phyloP scores from a whole-genome alignment of 1,284 basidiomycete genomes.

The Leccinum proliferum region DNA sequence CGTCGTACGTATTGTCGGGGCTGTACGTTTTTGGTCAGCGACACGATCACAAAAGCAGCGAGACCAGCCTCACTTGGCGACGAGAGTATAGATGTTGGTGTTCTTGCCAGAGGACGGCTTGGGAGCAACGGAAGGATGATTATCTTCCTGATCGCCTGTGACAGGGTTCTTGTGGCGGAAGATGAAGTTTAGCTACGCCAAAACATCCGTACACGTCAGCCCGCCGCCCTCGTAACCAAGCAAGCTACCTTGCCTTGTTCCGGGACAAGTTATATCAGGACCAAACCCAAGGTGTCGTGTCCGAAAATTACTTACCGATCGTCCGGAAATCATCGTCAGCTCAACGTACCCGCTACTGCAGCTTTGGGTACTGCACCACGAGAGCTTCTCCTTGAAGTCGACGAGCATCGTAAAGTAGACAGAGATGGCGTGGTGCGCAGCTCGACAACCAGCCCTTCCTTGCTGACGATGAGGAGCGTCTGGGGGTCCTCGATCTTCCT shows the following conservation, averaged over 20 bases:
- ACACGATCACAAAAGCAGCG: not conserved
- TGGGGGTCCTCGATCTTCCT: constrained; percentile 90
- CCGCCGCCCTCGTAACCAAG: not conserved
- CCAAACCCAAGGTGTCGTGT: constrained; percentile 97
- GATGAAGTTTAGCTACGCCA: constrained; percentile 89
- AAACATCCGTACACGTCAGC: constrained; percentile 3
- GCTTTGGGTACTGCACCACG: constrained; percentile 97
- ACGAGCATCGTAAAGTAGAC: constrained; percentile 79
- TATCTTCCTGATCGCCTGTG: constrained; percentile 93
- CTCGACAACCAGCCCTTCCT: constrained; percentile 85
- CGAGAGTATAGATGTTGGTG: constrained; percentile 90
- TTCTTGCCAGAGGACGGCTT: constrained; percentile 84
- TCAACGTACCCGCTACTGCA: constrained; percentile 99
- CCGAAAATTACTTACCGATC: constrained; percentile 89
- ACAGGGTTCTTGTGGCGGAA: constrained; percentile 94
- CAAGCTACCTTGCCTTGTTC: constrained; percentile 61
- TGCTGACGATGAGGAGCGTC: constrained; percentile 68
- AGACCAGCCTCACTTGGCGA: constrained; percentile 68
- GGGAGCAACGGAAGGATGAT: constrained; percentile 84
- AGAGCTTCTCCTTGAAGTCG: constrained; percentile 85
- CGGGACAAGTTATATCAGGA: constrained; percentile 82
- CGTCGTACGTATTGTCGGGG: constrained; percentile 93
- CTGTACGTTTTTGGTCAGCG: constrained; percentile 34
- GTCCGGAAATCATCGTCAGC: constrained; percentile 89
- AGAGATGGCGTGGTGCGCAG: constrained; percentile 96